Conservation (phyloP, 176 grass and related monocot species). For the sorghum (Sorghum bicolor) region DNA sequence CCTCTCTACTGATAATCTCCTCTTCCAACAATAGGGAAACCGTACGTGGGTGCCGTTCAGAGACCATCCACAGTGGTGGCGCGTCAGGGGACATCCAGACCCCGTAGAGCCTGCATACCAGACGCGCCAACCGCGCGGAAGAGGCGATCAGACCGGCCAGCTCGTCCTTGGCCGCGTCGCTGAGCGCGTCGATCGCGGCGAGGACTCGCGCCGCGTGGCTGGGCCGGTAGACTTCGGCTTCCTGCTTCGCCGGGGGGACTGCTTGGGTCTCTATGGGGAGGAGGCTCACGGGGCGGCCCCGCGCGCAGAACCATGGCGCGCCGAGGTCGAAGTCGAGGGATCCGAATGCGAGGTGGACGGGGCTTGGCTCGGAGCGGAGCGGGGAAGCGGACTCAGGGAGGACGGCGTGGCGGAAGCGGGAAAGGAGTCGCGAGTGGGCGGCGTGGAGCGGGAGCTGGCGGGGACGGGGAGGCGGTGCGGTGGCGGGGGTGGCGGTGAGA, state of each 20-base stretch:
- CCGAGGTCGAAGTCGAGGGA: conserved; percentile 40
- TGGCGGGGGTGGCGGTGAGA: neutral
- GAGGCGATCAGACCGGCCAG: conserved; percentile 48
- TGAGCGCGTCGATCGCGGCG: conserved; percentile 28
- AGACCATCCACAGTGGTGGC: conserved; percentile 67
- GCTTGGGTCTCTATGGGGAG: neutral
- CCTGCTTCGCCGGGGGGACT: neutral
- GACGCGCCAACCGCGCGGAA: conserved; percentile 30
- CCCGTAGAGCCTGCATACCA: conserved; percentile 65
- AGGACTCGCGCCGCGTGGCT: conserved; percentile 28
- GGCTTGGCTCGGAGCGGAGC: neutral
- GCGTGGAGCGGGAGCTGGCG: conserved; percentile 29
- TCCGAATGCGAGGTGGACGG: conserved; percentile 32
- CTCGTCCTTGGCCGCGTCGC: conserved; percentile 43
- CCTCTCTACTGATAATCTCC: conserved; percentile 9
- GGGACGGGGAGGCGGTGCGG: neutral
- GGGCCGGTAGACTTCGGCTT: conserved; percentile 32
- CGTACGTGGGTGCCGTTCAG: conserved; percentile 36
- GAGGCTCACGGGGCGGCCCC: conserved; percentile 29
- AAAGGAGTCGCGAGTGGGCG: conserved; percentile 26
- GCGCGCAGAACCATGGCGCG: conserved; percentile 25
- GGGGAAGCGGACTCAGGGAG: conserved; percentile 35
- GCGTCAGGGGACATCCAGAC: conserved; percentile 50
- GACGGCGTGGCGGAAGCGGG: conserved; percentile 31
- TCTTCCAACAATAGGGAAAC: conserved; percentile 15